These are phyloP conservation scores for Colletotrichum tamarilloi DNA, from an alignment of 2,329 filamentous ascomycete species.

Conservation along the genomic window DNA sequence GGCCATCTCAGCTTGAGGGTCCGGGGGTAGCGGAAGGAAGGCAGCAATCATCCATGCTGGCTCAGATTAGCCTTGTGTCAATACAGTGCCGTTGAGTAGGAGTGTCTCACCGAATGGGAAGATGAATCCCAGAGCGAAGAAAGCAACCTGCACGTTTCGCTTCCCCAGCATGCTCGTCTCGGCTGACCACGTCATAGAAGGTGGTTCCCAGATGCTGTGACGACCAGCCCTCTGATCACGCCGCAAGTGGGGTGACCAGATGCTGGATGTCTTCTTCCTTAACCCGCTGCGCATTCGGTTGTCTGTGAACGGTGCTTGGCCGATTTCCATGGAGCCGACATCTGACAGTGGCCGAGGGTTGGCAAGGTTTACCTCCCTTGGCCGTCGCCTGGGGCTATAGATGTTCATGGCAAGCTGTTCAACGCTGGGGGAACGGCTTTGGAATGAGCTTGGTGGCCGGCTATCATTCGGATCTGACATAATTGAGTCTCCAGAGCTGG, in stretches of 20 bases:
- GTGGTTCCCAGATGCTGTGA: slow-evolving; percentile 78
- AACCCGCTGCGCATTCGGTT: slow-evolving; percentile 44
- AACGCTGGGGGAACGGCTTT: slow-evolving; percentile 60
- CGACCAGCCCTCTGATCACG: slow-evolving; percentile 69
- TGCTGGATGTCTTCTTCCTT: slow-evolving; percentile 65
- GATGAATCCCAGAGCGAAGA: slow-evolving; percentile 82
- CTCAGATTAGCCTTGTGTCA: slow-evolving; percentile 32
- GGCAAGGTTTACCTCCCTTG: slow-evolving; percentile 47
- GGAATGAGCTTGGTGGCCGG: slow-evolving; percentile 57
- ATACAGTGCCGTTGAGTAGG: slow-evolving; percentile 23
- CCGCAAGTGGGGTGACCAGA: slow-evolving; percentile 80
- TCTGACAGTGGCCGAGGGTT: slow-evolving; percentile 43
- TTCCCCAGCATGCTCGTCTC: slow-evolving; percentile 71
- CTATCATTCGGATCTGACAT: slow-evolving; percentile 60
- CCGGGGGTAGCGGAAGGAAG: slow-evolving; percentile 75
- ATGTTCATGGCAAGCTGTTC: slow-evolving; percentile 60
- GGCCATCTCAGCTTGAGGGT: slow-evolving; percentile 63
- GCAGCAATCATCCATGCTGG: slow-evolving; percentile 84
- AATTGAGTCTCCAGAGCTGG: slow-evolving; percentile 58
- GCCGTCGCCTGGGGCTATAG: slow-evolving; percentile 57
- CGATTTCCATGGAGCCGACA: slow-evolving; percentile 58
- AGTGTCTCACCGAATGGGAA: slow-evolving; percentile 73
- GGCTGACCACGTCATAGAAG: slow-evolving; percentile 73
- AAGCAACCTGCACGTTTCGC: slow-evolving; percentile 78
- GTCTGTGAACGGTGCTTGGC: slow-evolving; percentile 40